These are phyloP conservation scores for Phaeosphaeriaceae sp. DNA, from an alignment of 2,329 filamentous ascomycete genomes.

Conservation along the genomic window DNA sequence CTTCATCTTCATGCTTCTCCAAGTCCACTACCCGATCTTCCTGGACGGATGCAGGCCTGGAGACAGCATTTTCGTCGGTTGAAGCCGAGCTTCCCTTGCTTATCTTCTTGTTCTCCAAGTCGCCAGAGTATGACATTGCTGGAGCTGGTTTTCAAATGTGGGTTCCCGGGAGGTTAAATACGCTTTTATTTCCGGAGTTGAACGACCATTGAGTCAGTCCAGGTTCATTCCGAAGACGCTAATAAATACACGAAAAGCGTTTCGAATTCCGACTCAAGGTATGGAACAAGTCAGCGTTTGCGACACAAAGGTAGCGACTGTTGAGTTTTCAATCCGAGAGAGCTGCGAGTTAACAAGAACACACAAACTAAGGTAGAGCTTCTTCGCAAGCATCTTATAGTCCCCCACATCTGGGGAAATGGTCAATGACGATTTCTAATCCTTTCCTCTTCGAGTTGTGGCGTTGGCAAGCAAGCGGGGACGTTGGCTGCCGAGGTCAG, in stretches of 20 bases:
- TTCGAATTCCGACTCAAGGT: neutral
- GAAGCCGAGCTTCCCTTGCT: constrained; percentile 12
- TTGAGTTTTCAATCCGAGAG: neutral
- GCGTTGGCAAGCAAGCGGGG: constrained; percentile 22
- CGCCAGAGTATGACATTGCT: constrained; percentile 19
- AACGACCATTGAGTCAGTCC: constrained; percentile 7
- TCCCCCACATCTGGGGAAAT: constrained; percentile 4
- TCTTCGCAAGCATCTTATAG: neutral
- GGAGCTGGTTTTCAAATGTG: neutral
- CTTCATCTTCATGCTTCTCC: constrained; percentile 6
- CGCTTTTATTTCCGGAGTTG: neutral
- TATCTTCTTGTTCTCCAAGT: constrained; percentile 23
- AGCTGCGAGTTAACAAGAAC: neutral
- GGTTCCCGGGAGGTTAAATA: neutral
- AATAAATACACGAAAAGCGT: neutral
- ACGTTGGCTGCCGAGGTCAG: constrained; percentile 36
- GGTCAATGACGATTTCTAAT: constrained; percentile 35
- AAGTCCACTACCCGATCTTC: constrained; percentile 2
- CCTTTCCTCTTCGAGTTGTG: constrained; percentile 15
- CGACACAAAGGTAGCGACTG: neutral
- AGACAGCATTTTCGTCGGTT: constrained; percentile 23
- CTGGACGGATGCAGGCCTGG: constrained; percentile 17
- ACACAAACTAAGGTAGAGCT: neutral
- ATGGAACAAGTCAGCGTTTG: neutral
- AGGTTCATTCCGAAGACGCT: neutral